Percentiles rank a stretch among this genome's conserved stretches.
phyloP scores from a whole-genome alignment of 2,329 filamentous ascomycete species.

The Juglanconis oblonga region DNA sequence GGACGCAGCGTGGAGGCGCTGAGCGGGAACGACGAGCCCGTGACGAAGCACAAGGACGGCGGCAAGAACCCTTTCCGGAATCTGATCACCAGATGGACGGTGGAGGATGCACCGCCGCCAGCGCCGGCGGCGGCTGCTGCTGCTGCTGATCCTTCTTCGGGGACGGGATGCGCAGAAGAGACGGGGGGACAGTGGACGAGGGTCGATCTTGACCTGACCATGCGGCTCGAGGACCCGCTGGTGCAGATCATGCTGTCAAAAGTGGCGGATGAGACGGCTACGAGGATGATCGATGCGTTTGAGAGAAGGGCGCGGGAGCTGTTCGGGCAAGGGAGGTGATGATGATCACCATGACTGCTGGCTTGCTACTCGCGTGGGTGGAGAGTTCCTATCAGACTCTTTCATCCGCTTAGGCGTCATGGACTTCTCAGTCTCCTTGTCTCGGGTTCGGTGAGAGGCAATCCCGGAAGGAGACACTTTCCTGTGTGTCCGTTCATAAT shows the following conservation, averaged over 20 bases:
- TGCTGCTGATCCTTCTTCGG: slow-evolving; percentile 3
- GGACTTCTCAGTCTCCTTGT: too few species aligned
- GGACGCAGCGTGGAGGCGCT: slow-evolving; percentile 73
- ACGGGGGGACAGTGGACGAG: slow-evolving; percentile 55
- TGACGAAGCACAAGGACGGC: slow-evolving; percentile 32
- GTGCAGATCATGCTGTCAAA: slow-evolving; percentile 79
- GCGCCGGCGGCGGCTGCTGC: slow-evolving; percentile 20
- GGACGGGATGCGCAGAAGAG: slow-evolving; percentile 10
- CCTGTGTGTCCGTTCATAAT: too few species aligned
- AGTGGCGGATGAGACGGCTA: slow-evolving; percentile 79
- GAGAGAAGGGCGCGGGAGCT: slow-evolving; percentile 71
- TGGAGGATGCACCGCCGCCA: slow-evolving; percentile 40
- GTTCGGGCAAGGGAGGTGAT: slow-evolving; percentile 30
- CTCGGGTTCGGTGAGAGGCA: too few species aligned
- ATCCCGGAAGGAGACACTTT: too few species aligned
- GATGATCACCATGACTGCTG: not conserved
- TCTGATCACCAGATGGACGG: slow-evolving; percentile 67
- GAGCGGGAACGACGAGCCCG: slow-evolving; percentile 54
- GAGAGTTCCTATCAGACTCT: too few species aligned
- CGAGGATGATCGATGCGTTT: slow-evolving; percentile 90
- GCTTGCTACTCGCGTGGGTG: not conserved
- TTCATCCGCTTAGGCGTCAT: too few species aligned
- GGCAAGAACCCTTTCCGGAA: slow-evolving; percentile 53
- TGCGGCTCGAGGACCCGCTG: slow-evolving; percentile 84
- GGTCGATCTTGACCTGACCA: slow-evolving; percentile 74